These are phyloP conservation scores for Plantago lanceolata DNA, from an alignment of 305 asterid genomes.

Conservation along the genomic window DNA sequence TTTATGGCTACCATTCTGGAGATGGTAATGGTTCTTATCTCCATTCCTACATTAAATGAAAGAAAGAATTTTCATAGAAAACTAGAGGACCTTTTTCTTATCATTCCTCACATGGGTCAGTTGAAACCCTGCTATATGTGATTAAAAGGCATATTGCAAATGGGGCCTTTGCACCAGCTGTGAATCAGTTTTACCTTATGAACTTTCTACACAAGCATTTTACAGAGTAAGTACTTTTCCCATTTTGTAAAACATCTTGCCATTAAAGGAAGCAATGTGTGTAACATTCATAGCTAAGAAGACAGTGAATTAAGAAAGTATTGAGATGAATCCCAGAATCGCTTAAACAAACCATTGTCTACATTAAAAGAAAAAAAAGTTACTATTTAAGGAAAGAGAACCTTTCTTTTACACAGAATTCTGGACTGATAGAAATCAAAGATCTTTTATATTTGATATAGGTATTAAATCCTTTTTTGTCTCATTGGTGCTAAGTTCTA, in stretches of 20 bases:
- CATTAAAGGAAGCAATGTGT: not conserved
- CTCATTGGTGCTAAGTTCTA: not conserved
- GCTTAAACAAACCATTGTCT: slow-evolving; percentile 10
- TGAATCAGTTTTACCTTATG: too few species aligned
- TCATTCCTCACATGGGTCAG: too few species aligned
- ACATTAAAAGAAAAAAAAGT: slow-evolving; percentile 5
- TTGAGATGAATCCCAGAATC: slow-evolving; percentile 10
- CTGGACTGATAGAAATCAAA: slow-evolving; percentile 5
- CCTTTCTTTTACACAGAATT: slow-evolving; percentile 14
- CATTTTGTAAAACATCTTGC: too few species aligned
- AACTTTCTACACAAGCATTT: too few species aligned
- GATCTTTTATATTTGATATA: not conserved
- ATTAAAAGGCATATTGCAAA: too few species aligned
- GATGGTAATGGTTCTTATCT: not conserved
- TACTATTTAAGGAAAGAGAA: not conserved
- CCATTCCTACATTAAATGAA: too few species aligned
- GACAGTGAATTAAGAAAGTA: slow-evolving; percentile 5
- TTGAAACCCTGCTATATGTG: too few species aligned
- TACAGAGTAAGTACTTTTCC: too few species aligned
- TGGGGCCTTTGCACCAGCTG: too few species aligned
- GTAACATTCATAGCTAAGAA: slow-evolving; percentile 1
- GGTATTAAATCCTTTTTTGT: not conserved
- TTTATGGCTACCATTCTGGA: not conserved
- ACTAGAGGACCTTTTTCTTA: too few species aligned
- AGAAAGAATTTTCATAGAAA: too few species aligned